Evolutionary conservation across 352 stramenopile species (phyloP), one percentile per base, ranked within the genome.

Genomic region (Phytophthora sp.): DNA sequence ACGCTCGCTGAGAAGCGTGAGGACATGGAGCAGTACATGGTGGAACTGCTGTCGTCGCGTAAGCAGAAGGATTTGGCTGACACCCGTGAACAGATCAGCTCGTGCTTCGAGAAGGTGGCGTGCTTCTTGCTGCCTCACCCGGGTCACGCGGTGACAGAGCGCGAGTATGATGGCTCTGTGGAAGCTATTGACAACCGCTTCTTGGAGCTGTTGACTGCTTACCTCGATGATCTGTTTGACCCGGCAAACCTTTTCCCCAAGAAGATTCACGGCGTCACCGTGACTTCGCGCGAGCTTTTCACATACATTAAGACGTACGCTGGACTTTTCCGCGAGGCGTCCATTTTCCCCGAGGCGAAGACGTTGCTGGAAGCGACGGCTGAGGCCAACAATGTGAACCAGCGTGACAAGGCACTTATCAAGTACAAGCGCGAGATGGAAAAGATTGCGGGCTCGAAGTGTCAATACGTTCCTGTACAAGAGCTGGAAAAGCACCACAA

Each of bases 261-360:
- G 81, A 93, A 88, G 45, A 99, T 99, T 49, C 92, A 98, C 57
- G 95, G 96, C 44, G 82, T 88, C 24, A 71, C 93, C 13, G 84
- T 99, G 12, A 99, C 86, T 50, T 97, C 93, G 23, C 84, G 85
- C 17, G 96, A 99, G 74, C 75, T 99, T 23, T 88, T 84, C 58
- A 97, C 90, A 35, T 99, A 98, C 76, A 98, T 99, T 64, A 96
- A 98, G 63, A 94, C 92, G 23, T 99, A 99, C 74, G 96, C 96
- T 10, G 79, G 89, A 43, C 88, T 99, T 32, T 99, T 99, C 87
- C 84, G 95, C 21, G 89, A 97, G 48, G 96, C 94, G 18, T 95
- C 91, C 9, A 94, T 97, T 49, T 99, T 99, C 72, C 97, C 97
- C 0, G 94, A 99, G 68, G 96, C 97, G 4, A 97, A 98, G 79